phyloP scores from a whole-genome alignment of 75 land plant species.

The Isoetes taiwanensis region DNA sequence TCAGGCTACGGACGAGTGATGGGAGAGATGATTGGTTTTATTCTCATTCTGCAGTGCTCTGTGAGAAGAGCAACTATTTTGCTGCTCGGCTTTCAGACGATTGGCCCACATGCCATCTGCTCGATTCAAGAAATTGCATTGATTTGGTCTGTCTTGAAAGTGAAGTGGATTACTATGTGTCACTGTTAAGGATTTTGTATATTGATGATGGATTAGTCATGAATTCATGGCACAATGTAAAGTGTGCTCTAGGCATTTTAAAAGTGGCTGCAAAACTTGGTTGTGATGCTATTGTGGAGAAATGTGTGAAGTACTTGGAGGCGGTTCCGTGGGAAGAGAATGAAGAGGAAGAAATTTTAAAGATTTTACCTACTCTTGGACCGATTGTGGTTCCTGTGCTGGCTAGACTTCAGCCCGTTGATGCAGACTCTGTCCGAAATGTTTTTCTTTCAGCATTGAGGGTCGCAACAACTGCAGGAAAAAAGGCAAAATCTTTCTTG shows the following conservation, averaged over 20 bases:
- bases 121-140: slow-evolving; percentile 45
- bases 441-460: slow-evolving; percentile 52
- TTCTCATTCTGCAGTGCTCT: slow-evolving; percentile 37
- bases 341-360: slow-evolving; percentile 58
- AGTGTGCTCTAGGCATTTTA: slow-evolving; percentile 42
- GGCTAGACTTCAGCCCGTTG: slow-evolving; percentile 58
- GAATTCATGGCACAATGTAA: slow-evolving; percentile 46
- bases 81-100: slow-evolving; percentile 28
- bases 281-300: slow-evolving; percentile 30
- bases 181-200: slow-evolving; percentile 41
- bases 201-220: slow-evolving; percentile 12
- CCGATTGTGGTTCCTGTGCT: slow-evolving; percentile 33
- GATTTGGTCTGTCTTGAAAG: slow-evolving; percentile 30
- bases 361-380: slow-evolving; percentile 30
- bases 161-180: slow-evolving; percentile 42
- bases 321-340: slow-evolving; percentile 68
- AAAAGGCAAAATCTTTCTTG: slow-evolving; percentile 15
- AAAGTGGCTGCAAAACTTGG: slow-evolving; percentile 34
- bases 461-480: slow-evolving; percentile 41
- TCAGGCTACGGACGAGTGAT: slow-evolving; percentile 27
- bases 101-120: slow-evolving; percentile 34
- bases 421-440: slow-evolving; percentile 19
- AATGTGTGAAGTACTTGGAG: slow-evolving; percentile 51
- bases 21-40: slow-evolving; percentile 38
- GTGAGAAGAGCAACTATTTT: slow-evolving; percentile 37